A percentile compares a stretch with the other conserved stretches of the same genome.
These are phyloP conservation scores for Francoa sonchifolia DNA, from an alignment of 441 rosid genomes.

Conservation along the genomic window DNA sequence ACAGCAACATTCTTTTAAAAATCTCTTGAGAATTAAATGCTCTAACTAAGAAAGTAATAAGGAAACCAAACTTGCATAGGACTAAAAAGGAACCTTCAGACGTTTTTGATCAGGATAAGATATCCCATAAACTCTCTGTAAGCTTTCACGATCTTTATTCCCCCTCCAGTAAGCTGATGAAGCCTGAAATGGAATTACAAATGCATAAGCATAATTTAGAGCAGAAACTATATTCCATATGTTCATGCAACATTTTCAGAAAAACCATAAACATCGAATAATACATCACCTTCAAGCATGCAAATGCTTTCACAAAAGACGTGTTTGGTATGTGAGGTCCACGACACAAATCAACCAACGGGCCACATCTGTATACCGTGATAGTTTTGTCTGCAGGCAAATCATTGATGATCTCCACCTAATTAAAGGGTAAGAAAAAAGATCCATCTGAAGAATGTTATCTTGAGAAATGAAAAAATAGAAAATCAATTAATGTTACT, in stretches of 20 bases:
- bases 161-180: constrained; percentile 98
- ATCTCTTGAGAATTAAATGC: no score
- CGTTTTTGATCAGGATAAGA: constrained; percentile 88
- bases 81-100: no score
- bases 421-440: constrained; percentile 15
- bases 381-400: constrained; percentile 83
- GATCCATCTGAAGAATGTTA: constrained; percentile 4
- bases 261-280: no score
- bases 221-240: no score
- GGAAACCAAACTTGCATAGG: no score
- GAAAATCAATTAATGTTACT: neutral
- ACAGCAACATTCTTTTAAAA: no score
- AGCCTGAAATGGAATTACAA: constrained; percentile 44
- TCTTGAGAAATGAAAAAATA: neutral
- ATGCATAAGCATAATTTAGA: constrained; percentile 6
- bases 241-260: no score
- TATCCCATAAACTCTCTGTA: constrained; percentile 96
- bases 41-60: neutral
- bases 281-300: constrained; percentile 68
- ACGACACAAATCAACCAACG: constrained; percentile 89
- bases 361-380: constrained; percentile 95
- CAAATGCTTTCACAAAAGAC: constrained; percentile 87
- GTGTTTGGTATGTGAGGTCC: constrained; percentile 99
- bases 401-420: constrained; percentile 85
- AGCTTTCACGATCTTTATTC: constrained; percentile 72